Conservation (phyloP, 306 rosid genomes). For the Cicer bijugum region DNA sequence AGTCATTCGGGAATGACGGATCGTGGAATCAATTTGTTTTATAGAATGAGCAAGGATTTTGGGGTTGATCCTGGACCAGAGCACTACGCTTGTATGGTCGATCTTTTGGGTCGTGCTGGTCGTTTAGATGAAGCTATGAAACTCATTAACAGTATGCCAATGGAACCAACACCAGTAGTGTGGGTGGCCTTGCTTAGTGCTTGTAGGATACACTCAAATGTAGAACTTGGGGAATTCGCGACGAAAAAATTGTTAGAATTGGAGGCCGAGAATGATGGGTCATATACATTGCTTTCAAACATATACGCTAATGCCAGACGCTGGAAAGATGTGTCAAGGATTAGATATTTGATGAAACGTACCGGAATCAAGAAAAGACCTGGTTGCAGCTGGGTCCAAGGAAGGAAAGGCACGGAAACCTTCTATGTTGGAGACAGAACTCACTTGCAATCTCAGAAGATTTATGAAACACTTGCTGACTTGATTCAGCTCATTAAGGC, state of each 20-base stretch:
- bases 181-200: slow-evolving; percentile 86
- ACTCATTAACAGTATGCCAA: slow-evolving; percentile 71
- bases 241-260: slow-evolving; percentile 55
- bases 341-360: slow-evolving; percentile 72
- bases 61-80: slow-evolving; percentile 73
- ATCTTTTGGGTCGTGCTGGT: slow-evolving; percentile 86
- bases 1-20: slow-evolving; percentile 84
- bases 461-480: slow-evolving; percentile 61
- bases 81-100: slow-evolving; percentile 92
- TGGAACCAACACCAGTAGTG: slow-evolving; percentile 69
- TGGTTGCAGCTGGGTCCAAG: slow-evolving; percentile 91
- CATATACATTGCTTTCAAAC: slow-evolving; percentile 84
- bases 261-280: slow-evolving; percentile 70
- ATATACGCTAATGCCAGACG: slow-evolving; percentile 79
- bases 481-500: slow-evolving; percentile 72
- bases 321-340: slow-evolving; percentile 84
- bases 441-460: slow-evolving; percentile 62
- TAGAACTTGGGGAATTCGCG: slow-evolving; percentile 83
- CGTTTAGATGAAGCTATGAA: slow-evolving; percentile 63
- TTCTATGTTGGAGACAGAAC: slow-evolving; percentile 81
- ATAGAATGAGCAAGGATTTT: slow-evolving; percentile 61
- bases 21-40: slow-evolving; percentile 65
- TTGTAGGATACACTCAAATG: slow-evolving; percentile 69
- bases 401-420: slow-evolving; percentile 62
- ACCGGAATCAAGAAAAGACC: slow-evolving; percentile 75